Evolutionary conservation across 1,284 basidiomycete genomes (phyloP).

Genomic region (Schizopora paradoxa): DNA sequence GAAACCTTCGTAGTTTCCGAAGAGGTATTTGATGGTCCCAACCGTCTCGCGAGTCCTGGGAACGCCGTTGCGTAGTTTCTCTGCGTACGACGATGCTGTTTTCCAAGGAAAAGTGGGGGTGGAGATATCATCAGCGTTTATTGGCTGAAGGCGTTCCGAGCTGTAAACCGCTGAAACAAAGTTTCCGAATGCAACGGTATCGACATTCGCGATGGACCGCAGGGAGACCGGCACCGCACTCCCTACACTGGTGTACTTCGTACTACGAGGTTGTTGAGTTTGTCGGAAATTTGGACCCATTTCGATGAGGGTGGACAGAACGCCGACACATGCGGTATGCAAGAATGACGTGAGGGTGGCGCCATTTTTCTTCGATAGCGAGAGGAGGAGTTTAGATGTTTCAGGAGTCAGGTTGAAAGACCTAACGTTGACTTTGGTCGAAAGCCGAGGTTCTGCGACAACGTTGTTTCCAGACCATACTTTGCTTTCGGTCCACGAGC

Average conservation of each 20-base stretch:
- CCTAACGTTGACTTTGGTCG: slow-evolving; percentile 14
- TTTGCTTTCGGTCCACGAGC: slow-evolving; percentile 21
- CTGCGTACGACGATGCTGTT: slow-evolving; percentile 18
- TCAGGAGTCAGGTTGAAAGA: slow-evolving; percentile 27
- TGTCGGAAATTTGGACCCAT: too few species aligned
- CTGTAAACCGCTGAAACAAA: slow-evolving; percentile 26
- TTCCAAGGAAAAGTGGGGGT: slow-evolving; percentile 26
- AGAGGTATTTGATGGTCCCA: slow-evolving; percentile 33
- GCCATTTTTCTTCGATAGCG: slow-evolving; percentile 28
- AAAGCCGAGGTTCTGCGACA: not conserved
- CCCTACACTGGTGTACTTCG: slow-evolving; percentile 25
- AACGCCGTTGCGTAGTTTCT: slow-evolving; percentile 22
- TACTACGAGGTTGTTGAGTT: slow-evolving; percentile 1
- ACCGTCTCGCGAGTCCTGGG: slow-evolving; percentile 22
- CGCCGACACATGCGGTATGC: slow-evolving; percentile 28
- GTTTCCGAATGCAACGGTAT: slow-evolving; percentile 31
- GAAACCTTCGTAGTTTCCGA: slow-evolving; percentile 28
- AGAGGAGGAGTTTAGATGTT: slow-evolving; percentile 24
- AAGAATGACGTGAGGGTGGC: slow-evolving; percentile 34
- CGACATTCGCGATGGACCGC: slow-evolving; percentile 27
- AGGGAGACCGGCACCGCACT: slow-evolving; percentile 33
- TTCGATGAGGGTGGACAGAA: slow-evolving; percentile 27
- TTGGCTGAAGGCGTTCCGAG: slow-evolving; percentile 22
- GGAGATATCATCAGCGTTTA: too few species aligned
- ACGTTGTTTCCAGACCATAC: slow-evolving; percentile 36